Conservation (phyloP, 1,284 basidiomycete species). For the Pseudozyma hubeiensis region DNA sequence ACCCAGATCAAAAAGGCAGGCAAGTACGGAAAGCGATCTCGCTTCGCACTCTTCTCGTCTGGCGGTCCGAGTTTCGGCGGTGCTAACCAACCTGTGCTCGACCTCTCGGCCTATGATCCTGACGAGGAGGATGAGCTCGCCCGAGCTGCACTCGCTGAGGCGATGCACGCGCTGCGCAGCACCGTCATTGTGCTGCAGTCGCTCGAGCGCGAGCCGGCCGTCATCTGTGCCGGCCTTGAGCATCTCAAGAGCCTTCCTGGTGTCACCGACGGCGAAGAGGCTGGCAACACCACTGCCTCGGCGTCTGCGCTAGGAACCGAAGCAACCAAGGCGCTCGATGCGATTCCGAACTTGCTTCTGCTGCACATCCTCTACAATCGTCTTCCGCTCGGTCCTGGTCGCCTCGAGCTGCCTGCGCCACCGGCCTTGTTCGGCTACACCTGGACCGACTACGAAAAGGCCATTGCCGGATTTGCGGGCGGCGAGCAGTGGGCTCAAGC, state of each 20-base stretch:
- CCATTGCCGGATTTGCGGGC: conserved; percentile 61
- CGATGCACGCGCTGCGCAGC: conserved; percentile 61
- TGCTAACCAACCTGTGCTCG: conserved; percentile 29
- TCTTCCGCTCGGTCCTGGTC: conserved; percentile 47
- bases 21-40: conserved; percentile 37
- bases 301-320: conserved; percentile 32
- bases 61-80: conserved; percentile 15
- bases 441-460: conserved; percentile 64
- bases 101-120: conserved; percentile 44
- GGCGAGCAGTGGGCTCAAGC: conserved; percentile 62
- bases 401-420: conserved; percentile 55
- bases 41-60: conserved; percentile 45
- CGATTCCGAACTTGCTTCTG: conserved; percentile 61
- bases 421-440: conserved; percentile 59
- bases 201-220: conserved; percentile 56
- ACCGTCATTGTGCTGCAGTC: conserved; percentile 59
- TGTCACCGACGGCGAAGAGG: conserved; percentile 3
- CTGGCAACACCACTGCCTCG: neutral
- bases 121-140: conserved; percentile 66
- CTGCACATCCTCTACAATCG: conserved; percentile 64
- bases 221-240: conserved; percentile 39
- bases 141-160: conserved; percentile 62
- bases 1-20: conserved; percentile 32
- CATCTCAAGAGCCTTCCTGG: conserved; percentile 31
- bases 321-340: conserved; percentile 53